Evolutionary conservation across 2,329 filamentous ascomycete genomes (phyloP).

Genomic region (Dothistroma septosporum): DNA sequence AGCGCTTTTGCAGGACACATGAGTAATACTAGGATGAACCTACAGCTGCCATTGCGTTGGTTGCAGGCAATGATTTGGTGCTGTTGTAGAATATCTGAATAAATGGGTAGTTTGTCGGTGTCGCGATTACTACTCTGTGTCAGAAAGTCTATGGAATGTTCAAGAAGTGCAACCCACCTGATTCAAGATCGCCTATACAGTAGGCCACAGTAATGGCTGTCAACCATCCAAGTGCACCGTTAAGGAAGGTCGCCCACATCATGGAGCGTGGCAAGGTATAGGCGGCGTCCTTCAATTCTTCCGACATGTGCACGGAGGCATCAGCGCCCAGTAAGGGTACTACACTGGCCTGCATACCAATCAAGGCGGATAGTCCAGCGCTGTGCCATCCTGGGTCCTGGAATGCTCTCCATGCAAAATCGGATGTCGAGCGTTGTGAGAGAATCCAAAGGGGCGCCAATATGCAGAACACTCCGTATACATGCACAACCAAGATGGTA

Average conservation of each 20-base stretch:
- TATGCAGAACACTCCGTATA: conserved; percentile 49
- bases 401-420: conserved; percentile 11
- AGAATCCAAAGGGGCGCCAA: conserved; percentile 40
- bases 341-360: conserved; percentile 15
- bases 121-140: conserved; percentile 26
- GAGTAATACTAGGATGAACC: conserved; percentile 4
- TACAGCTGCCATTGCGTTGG: conserved; percentile 22
- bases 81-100: conserved; percentile 27
- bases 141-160: conserved; percentile 14
- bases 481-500: conserved; percentile 45
- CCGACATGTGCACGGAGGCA: conserved; percentile 16
- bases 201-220: conserved; percentile 17
- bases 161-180: conserved; percentile 2
- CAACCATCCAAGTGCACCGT: conserved; percentile 15
- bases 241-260: conserved; percentile 16
- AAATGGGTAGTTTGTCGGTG: conserved; percentile 25
- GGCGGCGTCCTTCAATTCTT: conserved; percentile 21
- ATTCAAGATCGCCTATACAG: conserved; percentile 17
- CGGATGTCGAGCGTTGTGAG: conserved; percentile 6
- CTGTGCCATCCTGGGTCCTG: conserved; percentile 15
- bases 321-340: conserved; percentile 16
- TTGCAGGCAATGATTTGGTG: conserved; percentile 23
- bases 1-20: conserved; percentile 4
- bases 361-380: conserved; percentile 11
- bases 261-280: conserved; percentile 23